These are phyloP conservation scores for Ceratobasidium sp. DNA, from an alignment of 1,284 basidiomycete genomes.

Conservation along the genomic window DNA sequence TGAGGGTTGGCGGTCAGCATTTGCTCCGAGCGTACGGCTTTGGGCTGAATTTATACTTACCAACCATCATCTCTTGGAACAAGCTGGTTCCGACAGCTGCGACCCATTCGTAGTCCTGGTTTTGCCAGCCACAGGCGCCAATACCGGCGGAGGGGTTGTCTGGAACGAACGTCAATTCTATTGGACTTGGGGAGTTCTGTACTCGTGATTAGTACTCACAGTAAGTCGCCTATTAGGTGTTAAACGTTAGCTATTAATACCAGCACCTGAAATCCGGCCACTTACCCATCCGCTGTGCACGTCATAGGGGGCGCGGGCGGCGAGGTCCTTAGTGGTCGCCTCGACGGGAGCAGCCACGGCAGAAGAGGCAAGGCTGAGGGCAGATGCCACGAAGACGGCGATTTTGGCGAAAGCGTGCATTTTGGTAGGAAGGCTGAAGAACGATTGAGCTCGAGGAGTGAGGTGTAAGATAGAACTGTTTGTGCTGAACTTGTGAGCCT, in stretches of 20 bases:
- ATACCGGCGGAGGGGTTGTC: slow-evolving; percentile 38
- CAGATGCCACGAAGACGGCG: slow-evolving; percentile 23
- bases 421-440: neutral
- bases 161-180: neutral
- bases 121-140: slow-evolving; percentile 39
- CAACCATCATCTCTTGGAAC: slow-evolving; percentile 45
- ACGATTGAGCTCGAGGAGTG: neutral
- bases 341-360: slow-evolving; percentile 29
- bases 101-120: no score
- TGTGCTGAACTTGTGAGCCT: neutral
- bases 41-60: slow-evolving; percentile 11
- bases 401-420: slow-evolving; percentile 35
- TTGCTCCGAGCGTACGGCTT: neutral
- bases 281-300: slow-evolving; percentile 39
- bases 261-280: neutral
- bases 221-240: neutral
- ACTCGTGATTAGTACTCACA: neutral
- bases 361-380: slow-evolving; percentile 28
- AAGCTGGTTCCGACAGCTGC: slow-evolving; percentile 36
- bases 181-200: neutral
- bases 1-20: no score
- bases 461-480: slow-evolving; percentile 3
- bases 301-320: slow-evolving; percentile 21
- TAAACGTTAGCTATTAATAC: neutral
- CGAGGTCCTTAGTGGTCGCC: slow-evolving; percentile 15